Evolutionary conservation across 257 asterid species (phyloP).

Genomic region (Scutellaria baicalensis): DNA sequence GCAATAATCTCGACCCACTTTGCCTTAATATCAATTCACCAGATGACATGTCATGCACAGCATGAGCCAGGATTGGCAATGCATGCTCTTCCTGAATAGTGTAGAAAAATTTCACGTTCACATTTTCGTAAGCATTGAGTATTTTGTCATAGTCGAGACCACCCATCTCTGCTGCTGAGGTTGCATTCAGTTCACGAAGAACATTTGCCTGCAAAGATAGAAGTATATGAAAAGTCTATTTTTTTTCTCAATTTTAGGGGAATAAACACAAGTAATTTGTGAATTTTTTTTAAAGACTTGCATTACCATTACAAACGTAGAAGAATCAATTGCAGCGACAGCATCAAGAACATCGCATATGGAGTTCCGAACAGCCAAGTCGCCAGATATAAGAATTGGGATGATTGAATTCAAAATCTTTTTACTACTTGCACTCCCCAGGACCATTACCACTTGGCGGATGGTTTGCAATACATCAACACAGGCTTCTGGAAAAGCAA

Average conservation of each 20-base stretch:
- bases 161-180: slow-evolving; percentile 56
- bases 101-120: slow-evolving; percentile 47
- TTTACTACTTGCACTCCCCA: slow-evolving; percentile 46
- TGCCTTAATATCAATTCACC: slow-evolving; percentile 75
- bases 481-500: slow-evolving; percentile 48
- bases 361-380: slow-evolving; percentile 44
- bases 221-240: slow-evolving; percentile 7
- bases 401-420: slow-evolving; percentile 49
- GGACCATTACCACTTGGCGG: slow-evolving; percentile 38
- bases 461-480: slow-evolving; percentile 47
- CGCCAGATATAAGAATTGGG: slow-evolving; percentile 67
- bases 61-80: slow-evolving; percentile 64
- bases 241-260: not conserved
- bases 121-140: slow-evolving; percentile 61
- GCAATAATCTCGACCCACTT: slow-evolving; percentile 73
- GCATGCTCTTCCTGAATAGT: slow-evolving; percentile 58
- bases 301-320: slow-evolving; percentile 53
- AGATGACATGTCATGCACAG: slow-evolving; percentile 77
- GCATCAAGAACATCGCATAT: slow-evolving; percentile 82
- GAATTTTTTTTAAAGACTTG: not conserved
- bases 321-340: slow-evolving; percentile 58
- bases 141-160: slow-evolving; percentile 78
- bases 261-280: not conserved
- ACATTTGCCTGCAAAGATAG: slow-evolving; percentile 57
- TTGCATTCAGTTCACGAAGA: slow-evolving; percentile 71